Conservation (phyloP, 108 stramenopile genomes). For the Ochromonas danica region DNA sequence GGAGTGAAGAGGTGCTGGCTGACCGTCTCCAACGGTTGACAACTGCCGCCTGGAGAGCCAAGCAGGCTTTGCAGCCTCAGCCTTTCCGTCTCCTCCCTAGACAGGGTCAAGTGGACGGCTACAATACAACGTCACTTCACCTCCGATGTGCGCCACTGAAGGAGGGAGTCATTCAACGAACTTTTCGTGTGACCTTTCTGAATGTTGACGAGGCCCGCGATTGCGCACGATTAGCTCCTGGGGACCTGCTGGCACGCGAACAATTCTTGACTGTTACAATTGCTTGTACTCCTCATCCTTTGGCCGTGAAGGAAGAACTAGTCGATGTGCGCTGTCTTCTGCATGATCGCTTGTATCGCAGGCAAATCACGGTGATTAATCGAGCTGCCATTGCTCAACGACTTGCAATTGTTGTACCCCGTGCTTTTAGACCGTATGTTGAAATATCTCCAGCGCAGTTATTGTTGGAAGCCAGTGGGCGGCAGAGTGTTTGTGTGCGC, state of each 20-base stretch:
- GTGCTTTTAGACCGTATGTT: constrained; percentile 18
- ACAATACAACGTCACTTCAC: constrained; percentile 39
- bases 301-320: constrained; percentile 45
- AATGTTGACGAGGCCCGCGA: constrained; percentile 35
- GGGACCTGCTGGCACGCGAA: constrained; percentile 36
- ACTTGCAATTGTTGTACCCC: background rate
- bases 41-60: background rate
- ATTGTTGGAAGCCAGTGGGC: background rate
- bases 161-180: constrained; percentile 31
- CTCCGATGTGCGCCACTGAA: constrained; percentile 54
- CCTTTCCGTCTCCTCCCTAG: background rate
- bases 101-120: constrained; percentile 47
- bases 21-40: background rate
- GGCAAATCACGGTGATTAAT: constrained; percentile 55
- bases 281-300: constrained; percentile 37
- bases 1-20: background rate
- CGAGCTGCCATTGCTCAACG: constrained; percentile 53
- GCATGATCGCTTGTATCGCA: constrained; percentile 57
- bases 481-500: constrained; percentile 45
- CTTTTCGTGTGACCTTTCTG: constrained; percentile 1
- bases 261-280: constrained; percentile 36
- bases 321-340: constrained; percentile 56
- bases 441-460: constrained; percentile 16
- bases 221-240: too few species aligned
- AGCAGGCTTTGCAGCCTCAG: background rate